phyloP scores from a whole-genome alignment of 2,329 filamentous ascomycete genomes.

The Zelopaecilomyces penicillatus region DNA sequence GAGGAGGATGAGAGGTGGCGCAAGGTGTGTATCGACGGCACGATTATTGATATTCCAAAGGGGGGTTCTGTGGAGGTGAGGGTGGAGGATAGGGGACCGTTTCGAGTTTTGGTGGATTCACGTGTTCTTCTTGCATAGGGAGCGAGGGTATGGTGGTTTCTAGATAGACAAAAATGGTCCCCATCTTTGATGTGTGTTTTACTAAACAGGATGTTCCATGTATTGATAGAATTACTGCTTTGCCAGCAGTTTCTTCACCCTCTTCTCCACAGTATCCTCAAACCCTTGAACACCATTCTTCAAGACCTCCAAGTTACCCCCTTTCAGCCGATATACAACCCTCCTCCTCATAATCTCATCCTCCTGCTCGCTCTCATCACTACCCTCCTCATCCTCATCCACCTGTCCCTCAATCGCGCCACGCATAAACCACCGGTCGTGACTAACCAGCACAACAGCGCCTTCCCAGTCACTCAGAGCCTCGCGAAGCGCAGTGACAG shows the following conservation, averaged over 20 bases:
- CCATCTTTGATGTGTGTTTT: neutral
- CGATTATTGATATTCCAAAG: conserved; percentile 65
- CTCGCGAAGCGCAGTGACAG: conserved; percentile 60
- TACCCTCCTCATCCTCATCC: conserved; percentile 31
- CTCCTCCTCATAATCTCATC: conserved; percentile 39
- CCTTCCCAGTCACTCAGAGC: conserved; percentile 63
- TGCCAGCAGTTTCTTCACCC: conserved; percentile 37
- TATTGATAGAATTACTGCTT: neutral
- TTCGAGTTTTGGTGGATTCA: conserved; percentile 37
- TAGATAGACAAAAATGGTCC: no score
- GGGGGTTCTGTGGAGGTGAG: conserved; percentile 64
- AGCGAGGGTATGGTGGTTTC: no score
- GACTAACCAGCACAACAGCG: conserved; percentile 68
- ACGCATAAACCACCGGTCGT: conserved; percentile 75
- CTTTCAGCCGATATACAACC: conserved; percentile 51
- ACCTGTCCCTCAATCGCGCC: conserved; percentile 47
- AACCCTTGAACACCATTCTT: conserved; percentile 57
- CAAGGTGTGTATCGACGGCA: conserved; percentile 85
- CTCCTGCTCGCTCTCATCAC: conserved; percentile 28
- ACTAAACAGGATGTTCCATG: no score
- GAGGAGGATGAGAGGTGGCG: conserved; percentile 70
- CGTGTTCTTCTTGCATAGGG: conserved; percentile 9
- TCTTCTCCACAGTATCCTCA: conserved; percentile 53
- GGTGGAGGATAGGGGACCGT: conserved; percentile 33
- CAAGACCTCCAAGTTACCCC: conserved; percentile 47